phyloP scores from a whole-genome alignment of 208 protist species.

The Leishmania mexicana region DNA sequence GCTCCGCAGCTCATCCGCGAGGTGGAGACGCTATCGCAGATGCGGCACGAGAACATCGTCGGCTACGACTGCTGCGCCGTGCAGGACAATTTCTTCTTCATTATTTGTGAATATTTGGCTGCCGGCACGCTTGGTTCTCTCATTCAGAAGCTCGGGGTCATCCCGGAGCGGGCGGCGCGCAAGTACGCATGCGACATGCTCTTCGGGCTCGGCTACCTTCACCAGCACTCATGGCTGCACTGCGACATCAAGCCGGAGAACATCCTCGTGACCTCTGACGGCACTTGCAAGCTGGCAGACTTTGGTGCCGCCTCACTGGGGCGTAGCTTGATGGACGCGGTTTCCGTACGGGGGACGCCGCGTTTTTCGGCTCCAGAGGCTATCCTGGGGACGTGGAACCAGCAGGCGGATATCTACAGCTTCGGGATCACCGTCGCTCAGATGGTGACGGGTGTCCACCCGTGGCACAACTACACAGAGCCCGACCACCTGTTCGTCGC shows the following conservation, averaged over 20 bases:
- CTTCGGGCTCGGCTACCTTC: constrained; percentile 82
- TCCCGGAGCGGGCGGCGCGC: constrained; percentile 52
- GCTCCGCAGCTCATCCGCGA: constrained; percentile 50
- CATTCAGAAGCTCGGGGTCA: constrained; percentile 34
- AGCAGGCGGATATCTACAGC: constrained; percentile 81
- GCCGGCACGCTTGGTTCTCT: constrained; percentile 79
- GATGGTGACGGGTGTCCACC: constrained; percentile 68
- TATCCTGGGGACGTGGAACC: constrained; percentile 44
- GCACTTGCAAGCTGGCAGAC: constrained; percentile 89
- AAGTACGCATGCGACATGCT: constrained; percentile 73
- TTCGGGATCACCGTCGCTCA: constrained; percentile 81
- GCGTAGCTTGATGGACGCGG: constrained; percentile 41
- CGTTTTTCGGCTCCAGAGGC: constrained; percentile 83
- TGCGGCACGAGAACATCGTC: constrained; percentile 95
- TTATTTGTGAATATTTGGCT: constrained; percentile 87
- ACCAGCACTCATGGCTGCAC: constrained; percentile 81
- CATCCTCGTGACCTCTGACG: constrained; percentile 76
- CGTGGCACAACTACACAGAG: constrained; percentile 54
- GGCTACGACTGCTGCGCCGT: constrained; percentile 89
- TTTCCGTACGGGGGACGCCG: constrained; percentile 62
- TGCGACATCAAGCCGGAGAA: constrained; percentile 94
- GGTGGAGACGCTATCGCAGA: constrained; percentile 66
- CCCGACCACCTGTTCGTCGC: constrained; percentile 57
- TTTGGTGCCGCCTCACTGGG: constrained; percentile 80
- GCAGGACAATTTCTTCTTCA: constrained; percentile 57